Evolutionary conservation across 768 basidiomycete species (phyloP), one percentile per base, ranked within the genome.

Genomic region (Kwoniella botswanensis): DNA sequence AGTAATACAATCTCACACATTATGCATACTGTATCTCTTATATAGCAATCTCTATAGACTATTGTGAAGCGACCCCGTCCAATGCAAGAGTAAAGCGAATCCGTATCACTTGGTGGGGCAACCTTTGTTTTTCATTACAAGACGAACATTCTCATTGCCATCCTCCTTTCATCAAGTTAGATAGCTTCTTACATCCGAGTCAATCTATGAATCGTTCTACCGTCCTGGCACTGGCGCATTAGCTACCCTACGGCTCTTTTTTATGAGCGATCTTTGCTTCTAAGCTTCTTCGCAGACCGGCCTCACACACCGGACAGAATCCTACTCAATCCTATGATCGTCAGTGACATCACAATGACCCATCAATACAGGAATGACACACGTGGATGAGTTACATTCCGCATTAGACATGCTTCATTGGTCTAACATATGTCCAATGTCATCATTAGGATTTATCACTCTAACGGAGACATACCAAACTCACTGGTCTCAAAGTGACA

Each of bases 331-430:
- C 41, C 29, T 29, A 7, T 29, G 57, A 42, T 18, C 5, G 11
- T 17, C 59, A 61, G 18, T 17, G n/a, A 44, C 35, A 35, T 35
- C 35, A 61, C 11, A n/a, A 61, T 59, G 22, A 9, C 57, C 4
- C 15, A 13, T 18, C 42, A 35, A 43, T 21, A n/a, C 18, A 35
- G 2, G 10, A 7, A 26, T 15, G 53, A 75, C 81, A 63, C 65
- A 81, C 82, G 65, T 2, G 79, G 79, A 53, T 78, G 69, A 46
- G 77, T 81, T n/a, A 81, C 79, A 17, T 76, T 78, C 7, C 82
- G 59, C 82, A 82, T 82, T 41, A 82, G 59, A 61, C 82, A 82
- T 29, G 64, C 74, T 63, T 82, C 82, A 50, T 81, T 79, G 24
- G 78, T 80, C 74, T 80, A 54, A 5, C 50, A 18, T 43, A 13